Evolutionary conservation across 1,284 basidiomycete genomes (phyloP).

Genomic region (Cryptococcus sp.): DNA sequence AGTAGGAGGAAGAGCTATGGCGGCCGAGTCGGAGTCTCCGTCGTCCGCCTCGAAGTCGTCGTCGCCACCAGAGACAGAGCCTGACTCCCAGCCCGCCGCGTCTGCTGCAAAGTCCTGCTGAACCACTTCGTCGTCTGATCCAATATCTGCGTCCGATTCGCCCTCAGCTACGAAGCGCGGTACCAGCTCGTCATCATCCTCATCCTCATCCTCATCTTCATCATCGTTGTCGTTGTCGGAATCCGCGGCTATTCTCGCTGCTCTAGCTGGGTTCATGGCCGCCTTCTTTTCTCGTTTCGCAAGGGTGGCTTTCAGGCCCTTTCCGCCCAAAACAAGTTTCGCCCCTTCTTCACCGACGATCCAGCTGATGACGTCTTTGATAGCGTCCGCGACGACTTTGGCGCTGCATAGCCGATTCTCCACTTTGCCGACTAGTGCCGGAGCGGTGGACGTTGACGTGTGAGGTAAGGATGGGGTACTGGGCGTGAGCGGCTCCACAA

Average conservation of each 20-base stretch:
- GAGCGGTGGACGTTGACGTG: conserved; percentile 12
- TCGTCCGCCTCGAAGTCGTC: conserved; percentile 26
- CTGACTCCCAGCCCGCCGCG: conserved; percentile 64
- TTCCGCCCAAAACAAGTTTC: conserved; percentile 28
- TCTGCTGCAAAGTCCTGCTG: conserved; percentile 52
- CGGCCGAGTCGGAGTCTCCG: conserved; percentile 30
- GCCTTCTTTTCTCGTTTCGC: conserved; percentile 23
- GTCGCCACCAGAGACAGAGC: conserved; percentile 34
- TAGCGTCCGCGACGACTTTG: conserved; percentile 68
- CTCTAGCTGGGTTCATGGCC: conserved; percentile 11
- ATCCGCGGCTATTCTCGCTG: conserved; percentile 20
- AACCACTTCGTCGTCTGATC: conserved; percentile 23
- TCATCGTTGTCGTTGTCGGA: conserved; percentile 12
- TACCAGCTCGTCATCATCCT: conserved; percentile 8
- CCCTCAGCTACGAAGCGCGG: not conserved
- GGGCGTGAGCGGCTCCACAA: conserved; percentile 33
- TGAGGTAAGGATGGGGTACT: conserved; percentile 9
- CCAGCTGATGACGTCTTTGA: conserved; percentile 61
- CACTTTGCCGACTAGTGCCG: conserved; percentile 60
- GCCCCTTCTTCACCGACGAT: conserved; percentile 45
- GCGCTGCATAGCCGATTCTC: conserved; percentile 75
- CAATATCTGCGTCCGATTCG: conserved; percentile 10
- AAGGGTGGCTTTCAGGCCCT: conserved; percentile 23
- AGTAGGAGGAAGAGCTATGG: conserved; percentile 11
- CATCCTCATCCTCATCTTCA: conserved; percentile 18